Base-by-base conservation (phyloP, 2,329 filamentous ascomycete species). In the Thermothelomyces thermophilus region DNA sequence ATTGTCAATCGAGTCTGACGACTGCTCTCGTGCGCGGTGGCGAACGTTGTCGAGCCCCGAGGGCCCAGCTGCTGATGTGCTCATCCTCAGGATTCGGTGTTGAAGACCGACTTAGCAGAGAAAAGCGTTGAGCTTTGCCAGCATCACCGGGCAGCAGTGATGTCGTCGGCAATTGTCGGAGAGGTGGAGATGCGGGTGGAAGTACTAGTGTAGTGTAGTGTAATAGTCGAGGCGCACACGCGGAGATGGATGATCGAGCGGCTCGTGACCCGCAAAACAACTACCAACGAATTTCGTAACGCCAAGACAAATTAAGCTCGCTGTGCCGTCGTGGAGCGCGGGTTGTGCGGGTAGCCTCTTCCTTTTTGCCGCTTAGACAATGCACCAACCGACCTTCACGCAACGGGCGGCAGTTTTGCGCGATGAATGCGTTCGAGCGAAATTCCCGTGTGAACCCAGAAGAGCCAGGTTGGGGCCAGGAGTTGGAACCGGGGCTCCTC, bases 71-170 rank as follows among this genome's bases (percentile, higher is more conserved):
- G 52, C 47, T 16, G 58, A 52, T 28, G 55, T 54, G 53, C 52
- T 56, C 58, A 60, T 60, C 54, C 40, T 57, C 42, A 20, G 36
- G 16, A 33, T 30, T 54, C 54, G 55, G 55, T 54, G 55, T 57
- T 58, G 55, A 57, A 54, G 46, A 56, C 55, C 55, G 53, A 57
- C 44, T 50, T 44, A 47, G 14, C 41, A 33, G 37, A 47, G 35
- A 52, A 26, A 54, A 55, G 54, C 48, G 57, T 58, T 58, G 57
- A 58, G 52, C 54, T 55, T 56, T 44, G 22, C 42, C 19, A 49
- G 46, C 53, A 56, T 56, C 44, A 53, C 53, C 41, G 5, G 43
- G 6, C 16, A 24, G 35, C 19, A 41, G 34, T 26, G 39, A 16
- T 46, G 41, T 33, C 31, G 43, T 10, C 14, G 16, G 14, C 14